A percentile compares a stretch with the other conserved stretches of the same genome.
Evolutionary conservation across 2,329 filamentous ascomycete genomes (phyloP).

Genomic region (Calonectria pseudoreteaudii): DNA sequence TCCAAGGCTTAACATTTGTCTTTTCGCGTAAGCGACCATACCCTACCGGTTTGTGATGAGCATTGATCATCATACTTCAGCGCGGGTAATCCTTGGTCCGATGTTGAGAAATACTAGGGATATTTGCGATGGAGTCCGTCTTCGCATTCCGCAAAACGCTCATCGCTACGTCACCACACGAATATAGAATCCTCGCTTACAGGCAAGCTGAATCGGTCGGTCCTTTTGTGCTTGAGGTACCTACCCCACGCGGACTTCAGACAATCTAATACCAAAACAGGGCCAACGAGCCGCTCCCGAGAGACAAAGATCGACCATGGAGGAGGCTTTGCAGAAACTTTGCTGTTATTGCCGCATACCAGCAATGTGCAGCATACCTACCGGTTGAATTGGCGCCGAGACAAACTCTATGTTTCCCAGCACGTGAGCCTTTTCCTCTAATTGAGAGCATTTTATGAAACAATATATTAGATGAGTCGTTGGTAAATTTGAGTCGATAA

Average conservation of each 20-base stretch:
- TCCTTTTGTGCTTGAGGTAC: neutral
- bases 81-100: neutral
- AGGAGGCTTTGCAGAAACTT: neutral
- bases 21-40: too few relatives aligned
- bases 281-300: neutral
- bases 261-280: neutral
- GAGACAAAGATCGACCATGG: neutral
- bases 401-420: neutral
- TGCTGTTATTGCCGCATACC: neutral
- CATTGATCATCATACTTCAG: neutral
- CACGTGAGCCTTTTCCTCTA: neutral
- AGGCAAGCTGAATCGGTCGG: neutral
- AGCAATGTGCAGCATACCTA: neutral
- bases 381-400: neutral
- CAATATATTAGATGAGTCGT: neutral
- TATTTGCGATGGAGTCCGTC: neutral
- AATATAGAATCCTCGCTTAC: neutral
- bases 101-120: neutral
- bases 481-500: neutral
- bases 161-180: neutral
- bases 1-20: neutral
- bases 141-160: neutral
- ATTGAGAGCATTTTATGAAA: neutral
- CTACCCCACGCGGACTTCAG: neutral
- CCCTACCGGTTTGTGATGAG: too few relatives aligned